Evolutionary conservation across 257 asterid genomes (phyloP).

Genomic region (Solanum ossicruentum): DNA sequence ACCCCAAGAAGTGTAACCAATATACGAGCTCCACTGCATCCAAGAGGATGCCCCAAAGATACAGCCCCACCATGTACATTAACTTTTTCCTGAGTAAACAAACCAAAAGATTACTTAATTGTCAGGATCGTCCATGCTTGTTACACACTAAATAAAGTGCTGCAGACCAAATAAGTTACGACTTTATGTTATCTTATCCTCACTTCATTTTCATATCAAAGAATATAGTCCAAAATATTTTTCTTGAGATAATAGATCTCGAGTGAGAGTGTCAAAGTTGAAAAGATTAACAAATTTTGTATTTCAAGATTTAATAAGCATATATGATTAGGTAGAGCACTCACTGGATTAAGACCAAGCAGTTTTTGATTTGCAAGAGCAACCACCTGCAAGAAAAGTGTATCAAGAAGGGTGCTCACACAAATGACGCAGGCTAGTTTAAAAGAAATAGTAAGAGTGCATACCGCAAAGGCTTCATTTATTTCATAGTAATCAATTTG

Average conservation of each 20-base stretch:
- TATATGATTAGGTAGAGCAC: constrained; percentile 10
- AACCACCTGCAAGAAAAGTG: constrained; percentile 57
- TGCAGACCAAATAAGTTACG: background rate
- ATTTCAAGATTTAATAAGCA: background rate
- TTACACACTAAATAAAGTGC: background rate
- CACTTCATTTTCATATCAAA: background rate
- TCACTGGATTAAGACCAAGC: constrained; percentile 56
- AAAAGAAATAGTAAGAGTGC: constrained; percentile 3
- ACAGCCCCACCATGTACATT: constrained; percentile 97
- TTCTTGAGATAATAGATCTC: background rate
- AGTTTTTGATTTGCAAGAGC: constrained; percentile 97
- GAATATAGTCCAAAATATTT: background rate
- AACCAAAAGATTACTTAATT: background rate
- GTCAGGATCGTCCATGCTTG: background rate
- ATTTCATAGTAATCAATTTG: constrained; percentile 84
- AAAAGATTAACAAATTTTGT: background rate
- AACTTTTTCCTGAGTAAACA: constrained; percentile 59
- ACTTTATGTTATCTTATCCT: background rate
- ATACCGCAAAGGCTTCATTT: constrained; percentile 94
- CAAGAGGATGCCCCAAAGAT: constrained; percentile 93
- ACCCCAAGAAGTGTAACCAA: constrained; percentile 96
- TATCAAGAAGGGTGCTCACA: background rate
- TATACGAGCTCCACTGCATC: constrained; percentile 99
- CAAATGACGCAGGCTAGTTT: background rate
- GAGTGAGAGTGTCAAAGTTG: background rate